Evolutionary conservation across 441 rosid species (phyloP).

Genomic region (Pelargonium exstipulatum): DNA sequence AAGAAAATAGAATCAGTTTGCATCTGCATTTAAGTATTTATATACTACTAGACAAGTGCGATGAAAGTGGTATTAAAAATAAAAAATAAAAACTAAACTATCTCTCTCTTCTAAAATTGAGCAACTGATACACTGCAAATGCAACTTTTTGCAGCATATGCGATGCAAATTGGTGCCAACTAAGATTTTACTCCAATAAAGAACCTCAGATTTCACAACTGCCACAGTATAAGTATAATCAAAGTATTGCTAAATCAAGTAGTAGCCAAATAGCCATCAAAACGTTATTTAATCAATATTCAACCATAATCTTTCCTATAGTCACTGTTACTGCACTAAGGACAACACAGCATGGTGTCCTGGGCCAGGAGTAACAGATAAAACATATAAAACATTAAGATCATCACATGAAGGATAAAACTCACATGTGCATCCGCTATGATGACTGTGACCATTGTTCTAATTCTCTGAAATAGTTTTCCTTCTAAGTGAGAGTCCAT

Average conservation of each 20-base stretch:
- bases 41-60: background rate
- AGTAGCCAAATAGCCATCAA: background rate
- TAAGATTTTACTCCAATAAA: background rate
- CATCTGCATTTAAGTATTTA: background rate
- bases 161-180: background rate
- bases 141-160: background rate
- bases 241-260: background rate
- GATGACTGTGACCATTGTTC: conserved; percentile 72
- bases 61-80: background rate
- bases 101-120: background rate
- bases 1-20: background rate
- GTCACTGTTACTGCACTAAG: background rate
- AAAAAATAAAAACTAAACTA: too few relatives aligned
- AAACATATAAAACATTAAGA: conserved; percentile 10
- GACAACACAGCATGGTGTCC: background rate
- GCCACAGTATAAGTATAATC: too few relatives aligned
- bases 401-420: conserved; percentile 18
- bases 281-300: background rate
- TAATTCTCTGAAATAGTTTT: conserved; percentile 39
- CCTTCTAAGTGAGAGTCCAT: conserved; percentile 79
- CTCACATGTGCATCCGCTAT: conserved; percentile 71
- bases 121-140: background rate
- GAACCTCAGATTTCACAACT: background rate
- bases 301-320: background rate
- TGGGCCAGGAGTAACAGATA: background rate